Base-by-base conservation (phyloP, 805 yeast species). In the Schwanniomyces vanrijiae region DNA sequence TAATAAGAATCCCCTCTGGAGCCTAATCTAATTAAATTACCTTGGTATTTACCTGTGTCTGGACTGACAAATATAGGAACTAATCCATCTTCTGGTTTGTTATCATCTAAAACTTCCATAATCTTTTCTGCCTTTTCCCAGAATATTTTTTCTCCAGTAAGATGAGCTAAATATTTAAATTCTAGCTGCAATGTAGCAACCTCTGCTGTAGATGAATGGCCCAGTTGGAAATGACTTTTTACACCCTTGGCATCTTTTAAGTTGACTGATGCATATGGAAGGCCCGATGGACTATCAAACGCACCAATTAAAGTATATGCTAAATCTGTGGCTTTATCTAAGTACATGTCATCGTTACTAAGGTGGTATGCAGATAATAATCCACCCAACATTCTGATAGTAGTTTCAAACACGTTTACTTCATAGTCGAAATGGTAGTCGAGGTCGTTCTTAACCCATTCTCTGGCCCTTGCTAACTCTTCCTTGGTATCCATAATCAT, bases 1-100 rank as follows among this genome's bases (percentile, higher is more conserved):
- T 91, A 90, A 63, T 90, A 91, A 0, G 96, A 88, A 66, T 90
- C 97, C 41, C 96, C 97, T 55, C 97, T 76, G 0, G 96, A 86
- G 0, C 97, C 97, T 46, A 91, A 69, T 52, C 97, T 78, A 50
- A 92, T 88, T 44, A 78, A 65, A 1, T 61, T 56, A 0, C 90
- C 90, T 49, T 73, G 79, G 63, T 80, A 90, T 50, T 73, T 69
- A 4, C 94, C 97, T 0, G 85, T 77, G 37, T 82, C 84, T 7
- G 96, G 94, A 31, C 80, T 71, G 31, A 91, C 82, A 59, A 73
- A 87, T 39, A 90, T 88, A 2, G 97, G 96, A 3, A 81, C 96
- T 37, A 91, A 74, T 0, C 96, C 97, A 57, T 83, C 90, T 44
- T 63, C 56, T 6, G 88, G 84, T 40, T 78, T 75, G 56, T 81